These are phyloP conservation scores for Grosmannia serpens DNA, from an alignment of 2,329 filamentous ascomycete genomes.

Conservation along the genomic window DNA sequence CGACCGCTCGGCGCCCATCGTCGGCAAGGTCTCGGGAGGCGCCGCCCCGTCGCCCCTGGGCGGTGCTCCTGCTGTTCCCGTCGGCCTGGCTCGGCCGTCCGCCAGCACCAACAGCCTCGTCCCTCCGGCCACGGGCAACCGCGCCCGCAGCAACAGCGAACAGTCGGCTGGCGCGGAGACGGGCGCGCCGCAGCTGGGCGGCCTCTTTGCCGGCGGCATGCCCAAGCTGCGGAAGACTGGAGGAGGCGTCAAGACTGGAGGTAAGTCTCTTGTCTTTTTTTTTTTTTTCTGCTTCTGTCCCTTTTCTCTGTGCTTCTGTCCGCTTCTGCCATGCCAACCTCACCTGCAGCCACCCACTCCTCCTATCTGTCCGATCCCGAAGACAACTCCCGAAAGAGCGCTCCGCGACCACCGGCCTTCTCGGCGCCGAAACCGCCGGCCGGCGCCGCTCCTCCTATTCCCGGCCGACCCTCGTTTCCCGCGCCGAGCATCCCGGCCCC, in stretches of 20 bases:
- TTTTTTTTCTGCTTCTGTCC: neutral
- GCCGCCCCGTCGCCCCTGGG: constrained; percentile 52
- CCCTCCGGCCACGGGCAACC: constrained; percentile 58
- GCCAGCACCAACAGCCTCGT: constrained; percentile 32
- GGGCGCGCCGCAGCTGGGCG: constrained; percentile 65
- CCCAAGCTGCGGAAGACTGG: constrained; percentile 85
- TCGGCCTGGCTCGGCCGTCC: constrained; percentile 42
- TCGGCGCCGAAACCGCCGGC: constrained; percentile 50
- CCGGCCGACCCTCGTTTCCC: constrained; percentile 41
- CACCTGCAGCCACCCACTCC: constrained; percentile 47
- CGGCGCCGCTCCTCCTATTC: constrained; percentile 46
- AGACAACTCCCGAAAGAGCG: constrained; percentile 42
- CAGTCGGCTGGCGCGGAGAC: constrained; percentile 35
- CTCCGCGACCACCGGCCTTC: constrained; percentile 39
- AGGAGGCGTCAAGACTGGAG: constrained; percentile 66
- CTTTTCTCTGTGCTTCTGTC: no score
- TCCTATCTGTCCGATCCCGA: constrained; percentile 74
- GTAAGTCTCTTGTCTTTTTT: constrained; percentile 21
- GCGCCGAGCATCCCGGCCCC: constrained; percentile 14
- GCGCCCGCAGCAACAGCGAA: constrained; percentile 78
- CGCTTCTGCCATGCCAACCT: neutral
- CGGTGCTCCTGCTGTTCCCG: constrained; percentile 74
- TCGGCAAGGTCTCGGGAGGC: constrained; percentile 39
- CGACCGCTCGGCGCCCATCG: constrained; percentile 72
- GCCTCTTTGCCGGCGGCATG: constrained; percentile 88